Evolutionary conservation across 345 rosid species (phyloP), one percentile per base, ranked within the genome.

Genomic region (Melastoma malabathricum): DNA sequence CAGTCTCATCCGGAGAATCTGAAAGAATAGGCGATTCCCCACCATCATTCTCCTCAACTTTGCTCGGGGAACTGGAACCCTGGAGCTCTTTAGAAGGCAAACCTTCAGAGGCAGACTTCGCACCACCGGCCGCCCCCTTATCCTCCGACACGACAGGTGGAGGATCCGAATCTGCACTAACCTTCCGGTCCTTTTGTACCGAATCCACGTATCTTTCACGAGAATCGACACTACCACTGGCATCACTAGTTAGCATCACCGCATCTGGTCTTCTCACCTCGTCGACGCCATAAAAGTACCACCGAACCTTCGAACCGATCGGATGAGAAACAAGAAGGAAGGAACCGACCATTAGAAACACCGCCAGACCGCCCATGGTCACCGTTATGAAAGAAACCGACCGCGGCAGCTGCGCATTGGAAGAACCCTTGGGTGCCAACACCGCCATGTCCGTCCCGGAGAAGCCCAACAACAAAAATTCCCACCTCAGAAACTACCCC

Each of bases 291-390:
- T 77, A 82, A 60, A 86, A 80, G 43, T 80, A 73, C 7, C 74
- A 75, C 44, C 64, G 71, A 22, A 82, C 64, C 3, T 81, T 71
- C 10, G 86, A 72, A 66, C 81, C 62, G 17, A 77, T 61, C 0
- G 93, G 96, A 56, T 65, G 59, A 1, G 83, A 76, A 55, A 82
- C 69, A 18, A 79, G 64, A 66, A 89, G 67, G 74, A 67, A 64
- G 16, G 93, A 85, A 57, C 79, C 95, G 46, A 83, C 55, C 54
- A 83, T 27, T 69, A 86, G 61, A 68, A 86, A 75, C 56, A 74
- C 34, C 19, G 86, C 83, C 52, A 86, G 68, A 29, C 89, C 86
- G 56, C 75, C 96, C 27, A 78, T 66, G 13, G 79, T 66, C 52
- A 72, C 64, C 41, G 69, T 67, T 60, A 86, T 82, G 19, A 78